Evolutionary conservation across 148 eudicot genomes (phyloP).

Genomic region (Persicaria tinctoria): DNA sequence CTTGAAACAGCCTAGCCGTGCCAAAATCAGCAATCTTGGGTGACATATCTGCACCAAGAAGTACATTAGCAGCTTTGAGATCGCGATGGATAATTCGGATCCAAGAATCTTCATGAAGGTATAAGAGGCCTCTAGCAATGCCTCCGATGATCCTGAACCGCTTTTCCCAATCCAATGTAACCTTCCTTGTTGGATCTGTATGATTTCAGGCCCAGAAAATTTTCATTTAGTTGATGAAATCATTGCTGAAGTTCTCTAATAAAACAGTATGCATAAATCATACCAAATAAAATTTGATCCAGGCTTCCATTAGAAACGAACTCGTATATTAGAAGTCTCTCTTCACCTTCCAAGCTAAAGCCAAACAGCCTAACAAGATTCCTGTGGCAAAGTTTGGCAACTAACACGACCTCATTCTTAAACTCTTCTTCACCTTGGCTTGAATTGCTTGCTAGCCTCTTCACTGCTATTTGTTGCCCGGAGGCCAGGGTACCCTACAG

Average conservation of each 20-base stretch:
- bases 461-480: constrained; percentile 6
- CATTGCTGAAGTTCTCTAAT: not conserved
- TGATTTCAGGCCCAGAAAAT: not conserved
- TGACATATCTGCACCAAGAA: constrained; percentile 48
- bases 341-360: not conserved
- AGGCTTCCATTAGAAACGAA: constrained; percentile 4
- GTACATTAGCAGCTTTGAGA: constrained; percentile 68
- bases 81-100: constrained; percentile 65
- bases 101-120: constrained; percentile 57
- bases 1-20: constrained; percentile 54
- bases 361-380: not conserved
- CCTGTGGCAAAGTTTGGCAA: constrained; percentile 3
- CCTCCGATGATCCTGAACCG: constrained; percentile 50
- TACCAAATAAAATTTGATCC: not conserved
- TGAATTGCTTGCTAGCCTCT: not conserved
- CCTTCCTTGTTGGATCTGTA: constrained; percentile 35
- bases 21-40: constrained; percentile 87
- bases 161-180: constrained; percentile 36
- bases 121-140: constrained; percentile 60
- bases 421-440: not conserved
- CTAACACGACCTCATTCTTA: not conserved
- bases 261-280: not conserved
- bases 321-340: not conserved
- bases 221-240: not conserved
- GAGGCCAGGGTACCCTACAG: constrained; percentile 1